Base-by-base conservation (phyloP, 2,329 filamentous ascomycete genomes). In the Chaetomiaceae sp. region DNA sequence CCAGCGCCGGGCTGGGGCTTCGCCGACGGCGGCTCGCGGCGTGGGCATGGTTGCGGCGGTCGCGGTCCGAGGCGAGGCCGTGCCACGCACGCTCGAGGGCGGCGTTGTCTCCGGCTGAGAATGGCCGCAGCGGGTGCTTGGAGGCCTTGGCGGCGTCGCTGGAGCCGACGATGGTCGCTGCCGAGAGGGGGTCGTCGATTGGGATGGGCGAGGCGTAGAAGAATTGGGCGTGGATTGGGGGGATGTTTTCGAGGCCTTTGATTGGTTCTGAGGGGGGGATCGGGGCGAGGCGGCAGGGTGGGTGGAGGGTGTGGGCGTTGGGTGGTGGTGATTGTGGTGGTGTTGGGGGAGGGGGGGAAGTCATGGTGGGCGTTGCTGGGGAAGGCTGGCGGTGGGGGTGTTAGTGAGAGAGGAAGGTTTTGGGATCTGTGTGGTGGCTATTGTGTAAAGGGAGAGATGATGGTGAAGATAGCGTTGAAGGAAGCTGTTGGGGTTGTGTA, bases 101-200 rank as follows among this genome's bases (percentile, higher is more conserved):
- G 58, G 84, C 81, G 58, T 92, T 95, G 69, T 96, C 90, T 51
- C 81, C 83, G 4, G 75, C 75, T 0, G 87, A 86, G 67, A 95
- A 96, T 0, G 90, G 89, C 38, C 87, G 82, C 8, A 89, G 80
- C 41, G 82, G 79, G 31, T 78, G 75, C 60, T 78, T 83, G 30
- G 75, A 68, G 49, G 76, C 67, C 50, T 72, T 77, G 4, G 72
- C 13, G 75, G 53, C 64, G 44, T 84, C 70, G 65, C 74, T 56
- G 66, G 77, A 61, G 20, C 67, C 67, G 63, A 79, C 65, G 66
- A 81, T 63, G 70, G 76, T 67, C 10, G 74, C 70, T 1, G 85
- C 79, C 9, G 86, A 89, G n/a, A 95, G 76, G 20, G 89, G 89
- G 63, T 96, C 90, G 63, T 96, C 90, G 63, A 96, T 90, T 25